Evolutionary conservation across 805 yeast species (phyloP).

Genomic region (Henningerozyma blattae): DNA sequence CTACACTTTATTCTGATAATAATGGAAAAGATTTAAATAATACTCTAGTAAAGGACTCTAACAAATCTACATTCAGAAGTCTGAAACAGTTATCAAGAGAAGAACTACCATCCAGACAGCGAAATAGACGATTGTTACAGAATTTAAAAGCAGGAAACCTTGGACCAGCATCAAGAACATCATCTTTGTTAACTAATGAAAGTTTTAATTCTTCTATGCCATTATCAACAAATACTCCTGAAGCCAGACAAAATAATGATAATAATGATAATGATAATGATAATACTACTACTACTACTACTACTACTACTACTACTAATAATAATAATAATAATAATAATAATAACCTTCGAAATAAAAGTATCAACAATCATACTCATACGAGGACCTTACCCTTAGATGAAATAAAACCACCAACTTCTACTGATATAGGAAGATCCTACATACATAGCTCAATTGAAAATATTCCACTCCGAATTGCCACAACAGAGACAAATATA

Average conservation of each 20-base stretch:
- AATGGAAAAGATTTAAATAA: too few species aligned
- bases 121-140: constrained; percentile 16
- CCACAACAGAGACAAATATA: constrained; percentile 1
- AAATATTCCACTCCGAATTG: background rate
- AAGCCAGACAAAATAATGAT: background rate
- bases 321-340: too few species aligned
- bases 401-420: too few species aligned
- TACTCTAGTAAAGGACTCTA: too few species aligned
- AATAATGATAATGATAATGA: background rate
- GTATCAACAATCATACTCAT: too few species aligned
- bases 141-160: constrained; percentile 13
- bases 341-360: too few species aligned
- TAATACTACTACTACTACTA: background rate
- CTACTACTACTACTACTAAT: too few species aligned
- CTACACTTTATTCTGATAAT: constrained; percentile 10
- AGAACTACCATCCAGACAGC: constrained; percentile 14
- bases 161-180: constrained; percentile 24
- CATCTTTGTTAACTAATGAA: constrained; percentile 1
- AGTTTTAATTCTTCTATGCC: too few species aligned
- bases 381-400: too few species aligned
- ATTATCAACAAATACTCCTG: background rate
- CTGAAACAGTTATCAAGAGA: constrained; percentile 18
- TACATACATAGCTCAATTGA: background rate
- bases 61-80: constrained; percentile 9
- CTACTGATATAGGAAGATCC: background rate